phyloP scores from a whole-genome alignment of 1,284 basidiomycete genomes.

The Heliocybe sulcata region DNA sequence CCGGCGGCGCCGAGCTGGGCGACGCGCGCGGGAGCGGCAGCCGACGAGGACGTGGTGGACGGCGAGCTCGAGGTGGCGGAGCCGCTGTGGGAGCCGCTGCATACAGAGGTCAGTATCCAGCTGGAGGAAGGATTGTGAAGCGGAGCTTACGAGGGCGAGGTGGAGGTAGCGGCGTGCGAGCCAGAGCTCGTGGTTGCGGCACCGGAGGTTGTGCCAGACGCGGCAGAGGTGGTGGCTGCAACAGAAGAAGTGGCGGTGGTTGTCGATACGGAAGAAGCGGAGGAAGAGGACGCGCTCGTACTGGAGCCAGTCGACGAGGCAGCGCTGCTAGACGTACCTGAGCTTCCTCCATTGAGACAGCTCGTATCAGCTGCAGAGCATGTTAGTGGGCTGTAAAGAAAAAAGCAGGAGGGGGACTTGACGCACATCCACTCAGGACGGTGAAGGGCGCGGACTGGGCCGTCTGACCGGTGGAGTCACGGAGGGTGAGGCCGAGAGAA shows the following conservation, averaged over 20 bases:
- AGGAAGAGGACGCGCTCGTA: constrained; percentile 6
- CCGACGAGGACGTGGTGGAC: constrained; percentile 1
- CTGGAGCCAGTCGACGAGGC: constrained; percentile 12
- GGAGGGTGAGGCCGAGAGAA: constrained; percentile 40
- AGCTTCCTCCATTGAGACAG: constrained; percentile 23
- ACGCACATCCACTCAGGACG: constrained; percentile 35
- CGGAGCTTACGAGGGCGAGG: constrained; percentile 7
- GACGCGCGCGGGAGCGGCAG: constrained; percentile 12
- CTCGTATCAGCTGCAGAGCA: constrained; percentile 20
- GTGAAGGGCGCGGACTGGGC: constrained; percentile 44
- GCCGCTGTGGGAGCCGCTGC: neutral
- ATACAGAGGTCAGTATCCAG: neutral
- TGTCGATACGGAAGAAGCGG: constrained; percentile 3
- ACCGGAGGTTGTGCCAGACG: constrained; percentile 5
- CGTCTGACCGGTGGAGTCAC: constrained; percentile 40
- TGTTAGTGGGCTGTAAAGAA: no score
- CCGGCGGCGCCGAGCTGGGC: constrained; percentile 34
- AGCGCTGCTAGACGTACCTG: constrained; percentile 8
- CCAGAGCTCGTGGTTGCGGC: constrained; percentile 8
- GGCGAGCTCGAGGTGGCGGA: neutral
- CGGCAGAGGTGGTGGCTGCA: constrained; percentile 6
- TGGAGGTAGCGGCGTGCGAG: constrained; percentile 10
- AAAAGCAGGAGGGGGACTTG: constrained; percentile 3
- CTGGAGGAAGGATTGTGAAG: neutral
- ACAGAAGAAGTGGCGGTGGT: constrained; percentile 2